Base-by-base conservation (phyloP, 2,329 filamentous ascomycete genomes). In the Fusarium pseudonygamai region DNA sequence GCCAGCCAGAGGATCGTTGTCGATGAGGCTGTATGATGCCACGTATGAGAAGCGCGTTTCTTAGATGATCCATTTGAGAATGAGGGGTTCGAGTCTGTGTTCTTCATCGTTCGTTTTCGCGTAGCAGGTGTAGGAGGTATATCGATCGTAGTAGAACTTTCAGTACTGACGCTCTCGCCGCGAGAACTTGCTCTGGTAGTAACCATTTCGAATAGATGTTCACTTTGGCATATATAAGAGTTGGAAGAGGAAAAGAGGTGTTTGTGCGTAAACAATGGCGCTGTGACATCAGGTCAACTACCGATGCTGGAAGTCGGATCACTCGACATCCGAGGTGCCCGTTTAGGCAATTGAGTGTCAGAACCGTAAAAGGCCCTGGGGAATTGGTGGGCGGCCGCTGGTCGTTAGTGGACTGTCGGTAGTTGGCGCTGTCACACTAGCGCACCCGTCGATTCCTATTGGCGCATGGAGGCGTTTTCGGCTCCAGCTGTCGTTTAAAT, bases 1-100 rank as follows among this genome's bases (percentile, higher is more conserved):
- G 87, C 82, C 32, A 97, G 86, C 94, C 94, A 97, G 72, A 90
- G 74, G 47, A 94, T 87, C 28, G 85, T 87, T 3, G 80, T 61
- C 4, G 77, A 67, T 13, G 85, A 82, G 10, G 88, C 88, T 10
- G 82, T 77, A 81, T 90, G 87, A 36, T 79, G 72, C 84, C 83
- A 88, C 50, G 24, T 52, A 4, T 34, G 42, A 15, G 59, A 36
- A 9, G 34, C 34, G 34, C 60, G 73, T 34, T 71, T 74, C 59
- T 66, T 73, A 47, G 71, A 26, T 2, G 49, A 32, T 9, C 66
- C 37, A 24, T 69, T 71, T 5, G 65, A 46, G 15, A 36, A 5
- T 16, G 64, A 55, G 14, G 64, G 46, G 20, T 59, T 55, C 28
- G 55, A 28, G 30, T 49, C 42, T 30, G 40, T 22, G 39, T 58